These are phyloP conservation scores for Gremmenia infestans DNA, from an alignment of 2,329 filamentous ascomycete genomes.

Conservation along the genomic window DNA sequence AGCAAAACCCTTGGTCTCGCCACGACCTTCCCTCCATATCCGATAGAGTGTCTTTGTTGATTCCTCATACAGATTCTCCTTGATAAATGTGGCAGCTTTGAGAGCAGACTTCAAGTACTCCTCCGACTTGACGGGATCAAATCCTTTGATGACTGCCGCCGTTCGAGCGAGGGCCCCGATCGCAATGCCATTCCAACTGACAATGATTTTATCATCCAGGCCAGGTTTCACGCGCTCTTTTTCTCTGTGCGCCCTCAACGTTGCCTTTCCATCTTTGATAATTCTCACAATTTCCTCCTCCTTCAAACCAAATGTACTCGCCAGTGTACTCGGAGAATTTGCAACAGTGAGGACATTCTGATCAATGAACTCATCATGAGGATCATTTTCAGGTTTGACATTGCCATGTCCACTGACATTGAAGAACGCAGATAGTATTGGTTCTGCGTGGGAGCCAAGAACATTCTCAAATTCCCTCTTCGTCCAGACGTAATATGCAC, in stretches of 20 bases:
- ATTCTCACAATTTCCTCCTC: slow-evolving; percentile 64
- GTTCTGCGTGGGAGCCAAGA: slow-evolving; percentile 61
- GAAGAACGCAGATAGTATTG: slow-evolving; percentile 78
- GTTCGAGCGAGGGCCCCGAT: slow-evolving; percentile 77
- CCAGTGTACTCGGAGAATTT: slow-evolving; percentile 62
- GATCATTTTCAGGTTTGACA: slow-evolving; percentile 74
- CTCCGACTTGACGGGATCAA: slow-evolving; percentile 52
- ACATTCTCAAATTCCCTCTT: slow-evolving; percentile 77
- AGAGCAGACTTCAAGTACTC: slow-evolving; percentile 62
- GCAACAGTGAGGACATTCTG: slow-evolving; percentile 81
- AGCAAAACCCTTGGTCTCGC: slow-evolving; percentile 69
- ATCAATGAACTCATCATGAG: slow-evolving; percentile 89
- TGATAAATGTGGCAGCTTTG: slow-evolving; percentile 68
- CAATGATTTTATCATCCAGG: slow-evolving; percentile 83
- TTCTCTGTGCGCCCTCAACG: slow-evolving; percentile 67
- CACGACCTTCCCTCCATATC: slow-evolving; percentile 64
- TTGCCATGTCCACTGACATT: slow-evolving; percentile 82
- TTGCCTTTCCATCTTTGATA: slow-evolving; percentile 60
- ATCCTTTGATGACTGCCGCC: slow-evolving; percentile 58
- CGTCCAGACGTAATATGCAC: slow-evolving; percentile 94
- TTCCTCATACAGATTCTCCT: slow-evolving; percentile 65
- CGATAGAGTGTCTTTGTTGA: slow-evolving; percentile 61
- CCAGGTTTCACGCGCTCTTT: slow-evolving; percentile 70
- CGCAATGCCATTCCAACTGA: slow-evolving; percentile 83
- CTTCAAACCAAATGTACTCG: slow-evolving; percentile 68